phyloP scores from a whole-genome alignment of 257 asterid genomes.

The Cordia subcordata region DNA sequence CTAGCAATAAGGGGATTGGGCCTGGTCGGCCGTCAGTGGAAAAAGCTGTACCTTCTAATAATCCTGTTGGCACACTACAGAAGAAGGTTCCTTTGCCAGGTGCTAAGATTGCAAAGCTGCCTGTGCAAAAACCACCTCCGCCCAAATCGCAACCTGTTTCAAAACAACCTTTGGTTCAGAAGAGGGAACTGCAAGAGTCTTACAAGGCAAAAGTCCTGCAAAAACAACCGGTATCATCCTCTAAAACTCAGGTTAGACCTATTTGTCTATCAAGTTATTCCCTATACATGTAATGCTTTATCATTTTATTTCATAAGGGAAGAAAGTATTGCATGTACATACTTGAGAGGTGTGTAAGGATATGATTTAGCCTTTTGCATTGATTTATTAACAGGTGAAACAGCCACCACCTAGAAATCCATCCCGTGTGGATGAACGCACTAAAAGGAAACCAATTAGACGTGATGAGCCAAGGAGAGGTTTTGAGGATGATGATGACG shows the following conservation, averaged over 20 bases:
- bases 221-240: slow-evolving; percentile 33
- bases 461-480: slow-evolving; percentile 30
- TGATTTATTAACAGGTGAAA: slow-evolving; percentile 34
- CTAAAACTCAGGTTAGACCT: slow-evolving; percentile 27
- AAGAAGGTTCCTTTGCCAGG: slow-evolving; percentile 33
- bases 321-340: background rate
- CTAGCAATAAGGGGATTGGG: slow-evolving; percentile 57
- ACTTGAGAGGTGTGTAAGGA: background rate
- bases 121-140: slow-evolving; percentile 29
- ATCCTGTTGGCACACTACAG: slow-evolving; percentile 27
- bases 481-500: slow-evolving; percentile 42
- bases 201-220: slow-evolving; percentile 40
- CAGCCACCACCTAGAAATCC: slow-evolving; percentile 36
- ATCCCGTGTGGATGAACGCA: slow-evolving; percentile 34
- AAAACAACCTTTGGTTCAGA: slow-evolving; percentile 39
- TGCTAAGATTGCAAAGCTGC: slow-evolving; percentile 28
- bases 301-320: background rate
- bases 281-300: background rate
- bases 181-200: slow-evolving; percentile 31
- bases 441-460: slow-evolving; percentile 30
- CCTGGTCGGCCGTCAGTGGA: slow-evolving; percentile 68
- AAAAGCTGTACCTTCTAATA: slow-evolving; percentile 42
- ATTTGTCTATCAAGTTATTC: background rate
- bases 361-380: background rate
- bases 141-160: slow-evolving; percentile 30